These are phyloP conservation scores for Nelumbo lutea DNA, from an alignment of 164 flowering plant species.

Conservation along the genomic window DNA sequence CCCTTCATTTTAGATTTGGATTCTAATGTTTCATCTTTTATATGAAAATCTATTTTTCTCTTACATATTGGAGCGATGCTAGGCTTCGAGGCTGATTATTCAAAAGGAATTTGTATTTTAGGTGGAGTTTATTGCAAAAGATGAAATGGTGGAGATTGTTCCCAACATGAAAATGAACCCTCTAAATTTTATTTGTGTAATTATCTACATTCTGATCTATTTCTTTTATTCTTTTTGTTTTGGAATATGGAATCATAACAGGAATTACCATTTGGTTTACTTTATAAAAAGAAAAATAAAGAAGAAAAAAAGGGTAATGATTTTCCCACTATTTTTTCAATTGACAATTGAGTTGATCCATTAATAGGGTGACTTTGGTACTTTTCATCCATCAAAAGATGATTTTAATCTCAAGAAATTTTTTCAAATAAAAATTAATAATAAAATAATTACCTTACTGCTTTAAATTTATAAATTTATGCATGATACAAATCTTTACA, in stretches of 20 bases:
- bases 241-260: neutral
- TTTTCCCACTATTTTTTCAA: too few species aligned
- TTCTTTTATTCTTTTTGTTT: neutral
- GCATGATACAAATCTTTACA: too few species aligned
- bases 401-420: too few species aligned
- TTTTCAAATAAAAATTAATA: too few species aligned
- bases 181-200: conserved; percentile 31
- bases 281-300: too few species aligned
- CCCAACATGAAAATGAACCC: conserved; percentile 61
- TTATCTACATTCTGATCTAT: neutral
- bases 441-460: too few species aligned
- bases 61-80: too few species aligned
- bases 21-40: neutral
- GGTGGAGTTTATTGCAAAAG: conserved; percentile 85
- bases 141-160: conserved; percentile 72
- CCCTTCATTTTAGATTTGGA: neutral
- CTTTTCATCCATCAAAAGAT: too few species aligned
- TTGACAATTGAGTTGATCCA: conserved; percentile 5
- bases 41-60: too few species aligned
- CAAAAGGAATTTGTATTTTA: conserved; percentile 15
- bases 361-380: conserved; percentile 77
- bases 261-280: too few species aligned
- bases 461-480: too few species aligned
- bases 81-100: neutral
- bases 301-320: too few species aligned